These are phyloP conservation scores for Carex myosuroides DNA, from an alignment of 176 grass and related monocot genomes.

Conservation along the genomic window DNA sequence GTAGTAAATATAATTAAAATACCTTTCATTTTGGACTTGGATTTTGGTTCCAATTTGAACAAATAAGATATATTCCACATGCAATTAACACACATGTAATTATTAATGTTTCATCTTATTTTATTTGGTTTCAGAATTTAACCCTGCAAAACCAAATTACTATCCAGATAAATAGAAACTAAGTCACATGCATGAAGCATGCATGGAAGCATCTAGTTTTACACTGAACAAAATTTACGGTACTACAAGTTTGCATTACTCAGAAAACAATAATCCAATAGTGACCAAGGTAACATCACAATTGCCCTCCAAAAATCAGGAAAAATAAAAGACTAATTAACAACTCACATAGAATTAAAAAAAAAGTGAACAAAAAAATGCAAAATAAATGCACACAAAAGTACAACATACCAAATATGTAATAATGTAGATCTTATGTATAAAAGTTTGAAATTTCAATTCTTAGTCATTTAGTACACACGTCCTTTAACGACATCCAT, in stretches of 20 bases:
- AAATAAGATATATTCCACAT: no score
- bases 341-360: background rate
- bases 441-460: constrained; percentile 8
- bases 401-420: constrained; percentile 18
- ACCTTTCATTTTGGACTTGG: no score
- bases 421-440: background rate
- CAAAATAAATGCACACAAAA: constrained; percentile 11
- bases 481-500: constrained; percentile 27
- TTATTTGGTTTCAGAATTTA: background rate
- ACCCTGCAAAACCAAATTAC: background rate
- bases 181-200: background rate
- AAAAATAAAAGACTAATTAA: constrained; percentile 16
- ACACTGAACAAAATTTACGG: background rate
- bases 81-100: no score
- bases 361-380: background rate
- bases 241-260: background rate
- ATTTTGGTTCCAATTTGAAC: no score
- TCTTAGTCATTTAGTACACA: constrained; percentile 17
- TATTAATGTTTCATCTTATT: background rate
- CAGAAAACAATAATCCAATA: constrained; percentile 22
- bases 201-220: constrained; percentile 3
- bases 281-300: constrained; percentile 3
- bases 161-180: background rate
- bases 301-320: background rate
- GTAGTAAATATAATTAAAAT: background rate